These are phyloP conservation scores for Penicillium sp. DNA, from an alignment of 2,329 filamentous ascomycete genomes.

Conservation along the genomic window DNA sequence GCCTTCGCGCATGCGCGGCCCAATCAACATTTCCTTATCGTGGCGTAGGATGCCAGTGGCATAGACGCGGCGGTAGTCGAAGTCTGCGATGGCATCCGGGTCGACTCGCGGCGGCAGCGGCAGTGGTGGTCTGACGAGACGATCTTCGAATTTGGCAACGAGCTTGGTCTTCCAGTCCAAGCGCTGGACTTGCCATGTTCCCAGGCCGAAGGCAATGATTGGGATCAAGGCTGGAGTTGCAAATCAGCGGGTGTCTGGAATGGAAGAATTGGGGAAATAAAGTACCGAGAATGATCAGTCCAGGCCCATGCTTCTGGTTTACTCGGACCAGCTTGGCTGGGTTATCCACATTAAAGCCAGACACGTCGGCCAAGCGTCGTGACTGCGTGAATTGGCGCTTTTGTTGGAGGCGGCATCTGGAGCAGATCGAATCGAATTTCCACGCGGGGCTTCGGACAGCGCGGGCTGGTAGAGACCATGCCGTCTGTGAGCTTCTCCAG, in stretches of 20 bases:
- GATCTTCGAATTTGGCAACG: slow-evolving; percentile 86
- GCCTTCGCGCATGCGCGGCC: slow-evolving; percentile 81
- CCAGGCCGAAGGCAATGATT: slow-evolving; percentile 80
- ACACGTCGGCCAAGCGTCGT: slow-evolving; percentile 54
- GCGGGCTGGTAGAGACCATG: slow-evolving; percentile 22
- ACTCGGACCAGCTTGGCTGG: slow-evolving; percentile 74
- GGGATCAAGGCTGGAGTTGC: slow-evolving; percentile 68
- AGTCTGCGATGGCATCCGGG: slow-evolving; percentile 73
- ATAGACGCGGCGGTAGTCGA: slow-evolving; percentile 82
- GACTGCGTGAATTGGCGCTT: slow-evolving; percentile 42
- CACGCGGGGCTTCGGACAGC: slow-evolving; percentile 18
- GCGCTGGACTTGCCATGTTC: slow-evolving; percentile 92
- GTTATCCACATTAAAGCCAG: slow-evolving; percentile 80
- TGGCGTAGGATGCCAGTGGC: slow-evolving; percentile 71
- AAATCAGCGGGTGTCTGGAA: slow-evolving; percentile 5
- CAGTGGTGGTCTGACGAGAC: slow-evolving; percentile 75
- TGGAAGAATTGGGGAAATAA: neutral
- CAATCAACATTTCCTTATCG: slow-evolving; percentile 93
- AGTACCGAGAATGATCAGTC: slow-evolving; percentile 69
- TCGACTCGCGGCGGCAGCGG: slow-evolving; percentile 81
- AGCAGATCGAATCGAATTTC: slow-evolving; percentile 31
- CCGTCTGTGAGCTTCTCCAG: slow-evolving; percentile 21
- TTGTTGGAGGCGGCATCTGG: slow-evolving; percentile 36
- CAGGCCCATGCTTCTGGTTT: slow-evolving; percentile 69
- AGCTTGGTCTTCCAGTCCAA: slow-evolving; percentile 91